Evolutionary conservation across 164 flowering plant species (phyloP), one percentile per base, ranked within the genome.

Genomic region (Vitis rupestris): DNA sequence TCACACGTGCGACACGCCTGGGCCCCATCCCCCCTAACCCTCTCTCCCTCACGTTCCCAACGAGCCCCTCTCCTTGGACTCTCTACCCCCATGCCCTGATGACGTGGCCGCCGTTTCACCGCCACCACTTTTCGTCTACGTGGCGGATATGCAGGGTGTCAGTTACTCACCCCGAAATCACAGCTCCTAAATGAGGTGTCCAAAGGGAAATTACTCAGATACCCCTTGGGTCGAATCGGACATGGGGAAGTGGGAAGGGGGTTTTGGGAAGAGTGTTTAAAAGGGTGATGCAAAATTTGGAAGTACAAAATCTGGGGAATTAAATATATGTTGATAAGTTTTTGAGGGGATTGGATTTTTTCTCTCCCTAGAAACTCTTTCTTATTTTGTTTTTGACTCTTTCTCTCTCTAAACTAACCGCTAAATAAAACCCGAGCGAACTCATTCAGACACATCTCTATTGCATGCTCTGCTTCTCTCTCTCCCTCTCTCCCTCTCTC

Each of bases 361-460:
- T 37, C 44, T 37, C 44, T 37, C 44, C 27, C 44, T 37, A 37
- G 44, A 0, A 37, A 37, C 44, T 23, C 44, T 37, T 37, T 37
- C 44, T 3, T 23, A 23, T 23, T 7, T 37, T 29, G 23, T 52
- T 12, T 55, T 67, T 67, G 66, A 54, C 66, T 60, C 60, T 44
- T 53, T 55, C 62, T 72, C 68, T 66, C 76, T 74, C 76, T 67
- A 30, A 44, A 37, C 44, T 37, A 66, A 54, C 10, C 67, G 15
- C 13, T 37, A 54, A 57, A 76, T 71, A 62, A 70, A 73, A 76
- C 75, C 66, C 60, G 70, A 70, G 75, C 62, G 7, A 75, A 76
- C 73, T 57, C 61, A 57, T 63, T 53, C 56, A 44, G 55, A 29
- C 62, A 14, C 71, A 72, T 72, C 72, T 78, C 69, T 52, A 59